Evolutionary conservation across 225 moss, liverwort and hornwort species (phyloP).

Genomic region (Rhytidiadelphus loreus): DNA sequence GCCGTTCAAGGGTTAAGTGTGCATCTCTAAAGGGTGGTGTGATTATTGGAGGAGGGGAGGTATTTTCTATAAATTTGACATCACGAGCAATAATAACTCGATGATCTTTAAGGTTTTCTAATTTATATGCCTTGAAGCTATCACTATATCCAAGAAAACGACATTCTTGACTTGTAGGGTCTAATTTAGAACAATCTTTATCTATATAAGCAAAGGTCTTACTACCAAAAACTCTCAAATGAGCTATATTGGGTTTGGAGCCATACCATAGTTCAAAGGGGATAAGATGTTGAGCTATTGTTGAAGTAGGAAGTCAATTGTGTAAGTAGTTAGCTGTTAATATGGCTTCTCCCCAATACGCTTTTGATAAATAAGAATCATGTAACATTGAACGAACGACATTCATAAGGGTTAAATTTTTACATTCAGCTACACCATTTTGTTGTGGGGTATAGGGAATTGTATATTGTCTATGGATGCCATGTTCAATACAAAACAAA

Average conservation of each 20-base stretch:
- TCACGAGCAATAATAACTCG: accelerated
- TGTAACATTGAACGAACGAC: background rate
- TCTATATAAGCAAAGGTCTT: background rate
- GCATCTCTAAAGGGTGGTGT: too few relatives aligned
- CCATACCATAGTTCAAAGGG: background rate
- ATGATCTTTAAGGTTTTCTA: background rate
- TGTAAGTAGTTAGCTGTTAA: background rate
- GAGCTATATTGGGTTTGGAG: background rate
- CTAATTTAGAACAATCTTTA: background rate
- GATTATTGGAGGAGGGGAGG: accelerated
- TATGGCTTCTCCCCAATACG: background rate
- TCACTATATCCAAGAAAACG: background rate
- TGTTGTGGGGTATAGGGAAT: background rate
- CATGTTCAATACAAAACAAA: background rate
- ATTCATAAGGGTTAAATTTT: background rate
- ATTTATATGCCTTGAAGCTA: background rate
- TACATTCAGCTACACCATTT: background rate
- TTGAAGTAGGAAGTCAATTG: background rate
- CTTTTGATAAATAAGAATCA: background rate
- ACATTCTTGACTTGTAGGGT: background rate
- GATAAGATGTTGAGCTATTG: background rate
- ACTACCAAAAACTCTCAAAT: background rate
- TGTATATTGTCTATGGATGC: background rate
- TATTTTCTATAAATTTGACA: background rate
- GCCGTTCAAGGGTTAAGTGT: too few relatives aligned